Conservation (phyloP, 192 early-diverging fungal genomes). For the Coemansia sp. region DNA sequence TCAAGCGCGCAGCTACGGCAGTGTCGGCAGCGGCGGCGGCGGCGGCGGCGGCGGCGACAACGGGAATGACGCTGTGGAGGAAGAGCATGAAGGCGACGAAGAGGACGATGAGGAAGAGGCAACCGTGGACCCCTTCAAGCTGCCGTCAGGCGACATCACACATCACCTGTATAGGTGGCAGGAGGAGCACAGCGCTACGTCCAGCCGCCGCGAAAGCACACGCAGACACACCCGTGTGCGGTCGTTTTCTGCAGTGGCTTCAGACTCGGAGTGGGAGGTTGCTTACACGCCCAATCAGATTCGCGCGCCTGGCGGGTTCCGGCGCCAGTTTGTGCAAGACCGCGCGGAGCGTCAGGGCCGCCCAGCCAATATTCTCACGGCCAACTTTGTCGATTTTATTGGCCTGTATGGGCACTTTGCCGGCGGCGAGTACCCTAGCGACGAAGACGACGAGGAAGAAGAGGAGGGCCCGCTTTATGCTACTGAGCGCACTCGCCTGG, state of each 20-base stretch:
- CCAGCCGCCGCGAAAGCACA: conserved; percentile 8
- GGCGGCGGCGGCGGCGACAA: conserved; percentile 11
- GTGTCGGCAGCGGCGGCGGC: conserved; percentile 16
- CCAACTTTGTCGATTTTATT: conserved; percentile 94
- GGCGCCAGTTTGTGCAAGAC: conserved; percentile 78
- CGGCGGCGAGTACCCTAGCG: conserved; percentile 85
- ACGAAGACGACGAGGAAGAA: conserved; percentile 63
- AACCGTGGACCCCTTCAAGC: conserved; percentile 51
- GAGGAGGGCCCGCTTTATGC: conserved; percentile 2
- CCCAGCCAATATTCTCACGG: conserved; percentile 66
- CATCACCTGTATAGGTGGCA: conserved; percentile 89
- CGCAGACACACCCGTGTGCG: conserved; percentile 28
- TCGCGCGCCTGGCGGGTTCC: conserved; percentile 81
- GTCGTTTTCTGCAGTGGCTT: conserved; percentile 49
- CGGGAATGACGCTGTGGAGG: conserved; percentile 6
- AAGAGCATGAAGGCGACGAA: conserved; percentile 12
- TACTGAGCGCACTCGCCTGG: conserved; percentile 19
- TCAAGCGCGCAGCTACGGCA: conserved; percentile 47
- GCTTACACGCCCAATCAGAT: conserved; percentile 53
- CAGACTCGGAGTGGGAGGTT: conserved; percentile 58
- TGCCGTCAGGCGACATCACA: conserved; percentile 76
- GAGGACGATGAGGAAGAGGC: conserved; percentile 27
- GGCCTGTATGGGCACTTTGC: conserved; percentile 92
- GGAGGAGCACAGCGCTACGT: conserved; percentile 50
- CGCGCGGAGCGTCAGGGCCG: conserved; percentile 66